These are phyloP conservation scores for Lentinula boryana DNA, from an alignment of 768 basidiomycete genomes.

Conservation along the genomic window DNA sequence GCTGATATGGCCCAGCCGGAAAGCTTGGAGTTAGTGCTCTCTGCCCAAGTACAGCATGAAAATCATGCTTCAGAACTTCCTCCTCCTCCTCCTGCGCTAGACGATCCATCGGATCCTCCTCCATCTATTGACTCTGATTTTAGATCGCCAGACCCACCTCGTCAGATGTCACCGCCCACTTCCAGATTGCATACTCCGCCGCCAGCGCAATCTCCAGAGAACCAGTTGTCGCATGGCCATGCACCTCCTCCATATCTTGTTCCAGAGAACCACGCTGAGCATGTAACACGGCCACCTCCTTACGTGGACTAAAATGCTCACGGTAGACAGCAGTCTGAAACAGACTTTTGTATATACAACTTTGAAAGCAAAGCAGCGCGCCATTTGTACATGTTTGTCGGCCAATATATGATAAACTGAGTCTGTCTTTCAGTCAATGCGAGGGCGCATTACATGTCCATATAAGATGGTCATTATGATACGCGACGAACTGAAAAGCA, in stretches of 20 bases:
- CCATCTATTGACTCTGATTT: slow-evolving; percentile 85
- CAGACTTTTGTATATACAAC: background rate
- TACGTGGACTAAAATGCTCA: slow-evolving; percentile 46
- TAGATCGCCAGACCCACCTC: slow-evolving; percentile 37
- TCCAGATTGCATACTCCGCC: slow-evolving; percentile 23
- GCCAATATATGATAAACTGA: background rate
- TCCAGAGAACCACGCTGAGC: slow-evolving; percentile 38
- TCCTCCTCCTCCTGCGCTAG: slow-evolving; percentile 77
- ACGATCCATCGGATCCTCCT: slow-evolving; percentile 85
- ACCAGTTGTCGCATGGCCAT: slow-evolving; percentile 38
- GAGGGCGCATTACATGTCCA: background rate
- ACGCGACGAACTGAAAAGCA: slow-evolving; percentile 3
- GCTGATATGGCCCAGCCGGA: slow-evolving; percentile 51
- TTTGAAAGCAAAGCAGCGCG: too few species aligned
- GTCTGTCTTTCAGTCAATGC: background rate
- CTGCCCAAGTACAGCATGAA: slow-evolving; percentile 35
- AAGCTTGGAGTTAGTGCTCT: slow-evolving; percentile 50
- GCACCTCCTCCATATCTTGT: slow-evolving; percentile 80
- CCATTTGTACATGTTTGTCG: too few species aligned
- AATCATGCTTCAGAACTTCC: slow-evolving; percentile 36
- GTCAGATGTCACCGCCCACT: slow-evolving; percentile 24
- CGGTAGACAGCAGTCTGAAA: background rate
- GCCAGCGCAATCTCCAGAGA: slow-evolving; percentile 26
- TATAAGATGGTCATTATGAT: slow-evolving; percentile 13
- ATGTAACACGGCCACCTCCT: slow-evolving; percentile 53